Base-by-base conservation (phyloP, 2,329 filamentous ascomycete genomes). In the Fusarium buxicola region DNA sequence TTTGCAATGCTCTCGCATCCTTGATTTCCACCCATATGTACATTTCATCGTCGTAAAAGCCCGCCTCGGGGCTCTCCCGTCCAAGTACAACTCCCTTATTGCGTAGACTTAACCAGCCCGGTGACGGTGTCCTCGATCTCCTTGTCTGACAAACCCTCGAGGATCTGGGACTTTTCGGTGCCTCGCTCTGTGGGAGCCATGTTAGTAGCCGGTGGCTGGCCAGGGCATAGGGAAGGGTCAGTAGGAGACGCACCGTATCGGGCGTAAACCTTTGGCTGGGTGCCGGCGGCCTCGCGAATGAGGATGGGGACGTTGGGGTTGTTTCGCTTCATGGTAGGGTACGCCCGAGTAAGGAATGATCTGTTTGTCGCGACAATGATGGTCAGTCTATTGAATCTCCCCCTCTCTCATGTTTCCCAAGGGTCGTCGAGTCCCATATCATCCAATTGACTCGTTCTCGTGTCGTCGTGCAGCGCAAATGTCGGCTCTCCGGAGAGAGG, bases 271-370 rank as follows among this genome's bases (percentile, higher is more conserved):
- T 88, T 90, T 65, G 95, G 94, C 76, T 91, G 82, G 51, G 92
- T 92, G 73, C 92, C 92, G 70, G 87, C 82, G 49, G 94, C 95
- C 83, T 98, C 95, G 75, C 95, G 92, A 74, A 99, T 89, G 83
- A 99, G 84, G 79, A 99, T 98, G 51, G 95, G 95, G 44, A 86
- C 94, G 78, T 91, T 83, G 55, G 95, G 95, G 83, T 99, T 99
- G 85, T 94, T 92, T 85, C 96, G 96, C 88, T 99, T 99, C 94
- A 99, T 98, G 59, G 92, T 95, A 41, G 95, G 95, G 80, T 99
- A 99, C 68, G 93, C 89, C 76, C 92, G 88, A 66, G 89, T 90
- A 68, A 99, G 85, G 81, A 99, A 99, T 27, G 91, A 89, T 78
- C 95, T 97, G 38, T 32, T 46, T 43, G 47, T 28, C 18, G 49